These are phyloP conservation scores for Thermothelomyces thermophilus DNA, from an alignment of 2,329 filamentous ascomycete genomes.

Conservation along the genomic window DNA sequence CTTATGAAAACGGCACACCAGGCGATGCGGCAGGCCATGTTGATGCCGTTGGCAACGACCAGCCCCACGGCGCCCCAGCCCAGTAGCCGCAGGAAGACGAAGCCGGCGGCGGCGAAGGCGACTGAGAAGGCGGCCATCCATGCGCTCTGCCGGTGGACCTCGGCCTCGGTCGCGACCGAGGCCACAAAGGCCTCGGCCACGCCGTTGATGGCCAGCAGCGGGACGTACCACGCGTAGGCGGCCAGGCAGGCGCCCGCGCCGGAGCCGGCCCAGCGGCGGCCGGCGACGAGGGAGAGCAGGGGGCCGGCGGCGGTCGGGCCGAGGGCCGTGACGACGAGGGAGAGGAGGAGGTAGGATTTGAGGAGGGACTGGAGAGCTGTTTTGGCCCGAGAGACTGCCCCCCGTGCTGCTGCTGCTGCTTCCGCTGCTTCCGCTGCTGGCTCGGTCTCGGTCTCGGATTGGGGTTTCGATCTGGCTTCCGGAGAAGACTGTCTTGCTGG, in stretches of 20 bases:
- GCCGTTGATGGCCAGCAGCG: slow-evolving; percentile 85
- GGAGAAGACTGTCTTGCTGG: background rate
- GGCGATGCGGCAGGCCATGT: slow-evolving; percentile 76
- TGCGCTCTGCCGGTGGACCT: slow-evolving; percentile 69
- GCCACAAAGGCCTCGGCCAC: slow-evolving; percentile 89
- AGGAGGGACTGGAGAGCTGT: slow-evolving; percentile 56
- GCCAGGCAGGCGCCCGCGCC: slow-evolving; percentile 69
- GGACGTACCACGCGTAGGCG: slow-evolving; percentile 87
- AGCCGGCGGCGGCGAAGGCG: slow-evolving; percentile 69
- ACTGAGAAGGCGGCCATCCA: slow-evolving; percentile 82
- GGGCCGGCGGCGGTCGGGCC: slow-evolving; percentile 71
- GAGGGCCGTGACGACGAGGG: slow-evolving; percentile 59
- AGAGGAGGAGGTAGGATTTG: slow-evolving; percentile 66
- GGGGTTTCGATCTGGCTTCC: background rate
- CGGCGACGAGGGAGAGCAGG: slow-evolving; percentile 68
- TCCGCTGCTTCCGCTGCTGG: background rate
- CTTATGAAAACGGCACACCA: slow-evolving; percentile 74
- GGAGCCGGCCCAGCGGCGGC: slow-evolving; percentile 65
- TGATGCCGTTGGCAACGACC: slow-evolving; percentile 80
- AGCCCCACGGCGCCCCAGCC: slow-evolving; percentile 70
- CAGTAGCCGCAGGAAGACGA: slow-evolving; percentile 63
- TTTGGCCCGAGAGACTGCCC: slow-evolving; percentile 13
- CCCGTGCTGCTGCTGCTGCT: no score
- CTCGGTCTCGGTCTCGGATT: background rate
- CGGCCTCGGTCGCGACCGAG: slow-evolving; percentile 67